Evolutionary conservation across 2,329 filamentous ascomycete species (phyloP).

Genomic region (Pseudogymnoascus sp.): DNA sequence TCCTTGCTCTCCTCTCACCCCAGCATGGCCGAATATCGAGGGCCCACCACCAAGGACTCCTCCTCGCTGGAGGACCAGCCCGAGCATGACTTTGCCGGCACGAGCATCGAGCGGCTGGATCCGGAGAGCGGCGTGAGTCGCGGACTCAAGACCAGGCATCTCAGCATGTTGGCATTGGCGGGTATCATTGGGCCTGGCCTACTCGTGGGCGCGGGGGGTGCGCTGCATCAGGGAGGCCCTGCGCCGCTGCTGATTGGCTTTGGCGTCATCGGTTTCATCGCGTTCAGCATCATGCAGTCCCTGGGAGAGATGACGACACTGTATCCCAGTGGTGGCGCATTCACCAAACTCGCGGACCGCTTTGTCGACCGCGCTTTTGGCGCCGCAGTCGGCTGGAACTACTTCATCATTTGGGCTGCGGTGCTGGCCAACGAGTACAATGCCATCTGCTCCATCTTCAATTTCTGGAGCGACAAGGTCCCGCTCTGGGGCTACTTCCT

Average conservation of each 20-base stretch:
- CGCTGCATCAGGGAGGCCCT: conserved; percentile 60
- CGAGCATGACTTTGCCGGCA: background rate
- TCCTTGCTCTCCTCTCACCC: background rate
- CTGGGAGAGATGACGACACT: conserved; percentile 68
- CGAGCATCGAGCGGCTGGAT: conserved; percentile 30
- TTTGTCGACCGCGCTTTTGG: conserved; percentile 65
- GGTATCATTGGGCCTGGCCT: conserved; percentile 61
- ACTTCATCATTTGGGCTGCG: conserved; percentile 59
- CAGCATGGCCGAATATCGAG: conserved; percentile 2
- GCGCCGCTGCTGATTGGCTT: conserved; percentile 68
- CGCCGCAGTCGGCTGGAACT: conserved; percentile 64
- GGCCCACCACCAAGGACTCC: background rate
- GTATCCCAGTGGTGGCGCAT: conserved; percentile 63
- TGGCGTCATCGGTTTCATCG: conserved; percentile 61
- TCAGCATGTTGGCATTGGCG: conserved; percentile 44
- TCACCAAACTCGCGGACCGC: conserved; percentile 61
- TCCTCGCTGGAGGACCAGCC: background rate
- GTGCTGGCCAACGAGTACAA: conserved; percentile 67
- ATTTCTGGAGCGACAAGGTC: conserved; percentile 55
- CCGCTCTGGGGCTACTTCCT: conserved; percentile 63
- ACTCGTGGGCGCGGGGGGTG: conserved; percentile 63
- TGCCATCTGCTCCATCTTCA: conserved; percentile 56
- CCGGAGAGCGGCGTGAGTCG: conserved; percentile 59
- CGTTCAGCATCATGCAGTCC: conserved; percentile 51
- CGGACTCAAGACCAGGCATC: conserved; percentile 59